These are phyloP conservation scores for Xylaria curta DNA, from an alignment of 495 filamentous ascomycete species.

Conservation along the genomic window DNA sequence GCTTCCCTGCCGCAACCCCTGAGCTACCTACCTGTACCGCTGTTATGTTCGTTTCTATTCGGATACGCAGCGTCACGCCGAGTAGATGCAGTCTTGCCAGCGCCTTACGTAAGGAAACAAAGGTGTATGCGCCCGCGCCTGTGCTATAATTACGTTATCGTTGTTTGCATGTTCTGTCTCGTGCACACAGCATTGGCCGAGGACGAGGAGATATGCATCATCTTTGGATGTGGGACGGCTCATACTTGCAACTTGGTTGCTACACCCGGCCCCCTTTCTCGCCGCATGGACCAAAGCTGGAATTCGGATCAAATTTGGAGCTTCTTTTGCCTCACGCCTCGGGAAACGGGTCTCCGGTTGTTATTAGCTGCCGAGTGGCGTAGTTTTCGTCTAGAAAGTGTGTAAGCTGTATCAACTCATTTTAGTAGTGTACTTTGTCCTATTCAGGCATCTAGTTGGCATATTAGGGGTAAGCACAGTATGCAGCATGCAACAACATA, in stretches of 20 bases:
- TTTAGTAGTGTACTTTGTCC: not conserved
- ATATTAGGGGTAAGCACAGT: not conserved
- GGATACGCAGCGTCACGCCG: not conserved
- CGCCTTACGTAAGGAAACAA: conserved; percentile 1
- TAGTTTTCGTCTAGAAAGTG: not conserved
- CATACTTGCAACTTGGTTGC: too few species aligned
- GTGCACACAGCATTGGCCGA: not conserved
- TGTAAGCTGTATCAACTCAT: conserved; percentile 10
- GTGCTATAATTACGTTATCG: not conserved
- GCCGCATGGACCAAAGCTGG: conserved; percentile 6
- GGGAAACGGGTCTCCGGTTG: conserved; percentile 20
- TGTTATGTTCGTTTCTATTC: not conserved
- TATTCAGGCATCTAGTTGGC: not conserved
- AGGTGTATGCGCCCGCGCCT: not conserved
- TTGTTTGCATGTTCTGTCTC: not conserved
- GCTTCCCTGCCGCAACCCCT: conserved; percentile 9
- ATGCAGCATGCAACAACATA: not conserved
- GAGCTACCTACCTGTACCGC: not conserved
- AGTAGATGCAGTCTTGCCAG: not conserved
- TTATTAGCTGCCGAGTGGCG: not conserved
- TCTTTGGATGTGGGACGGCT: conserved; percentile 14
- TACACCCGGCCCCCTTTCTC: conserved; percentile 18
- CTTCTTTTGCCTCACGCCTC: conserved; percentile 19
- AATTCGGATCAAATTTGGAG: conserved; percentile 1
- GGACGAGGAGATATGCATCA: not conserved